Evolutionary conservation across 116 monocot species (phyloP).

Genomic region (Trichopus zeylanicus): DNA sequence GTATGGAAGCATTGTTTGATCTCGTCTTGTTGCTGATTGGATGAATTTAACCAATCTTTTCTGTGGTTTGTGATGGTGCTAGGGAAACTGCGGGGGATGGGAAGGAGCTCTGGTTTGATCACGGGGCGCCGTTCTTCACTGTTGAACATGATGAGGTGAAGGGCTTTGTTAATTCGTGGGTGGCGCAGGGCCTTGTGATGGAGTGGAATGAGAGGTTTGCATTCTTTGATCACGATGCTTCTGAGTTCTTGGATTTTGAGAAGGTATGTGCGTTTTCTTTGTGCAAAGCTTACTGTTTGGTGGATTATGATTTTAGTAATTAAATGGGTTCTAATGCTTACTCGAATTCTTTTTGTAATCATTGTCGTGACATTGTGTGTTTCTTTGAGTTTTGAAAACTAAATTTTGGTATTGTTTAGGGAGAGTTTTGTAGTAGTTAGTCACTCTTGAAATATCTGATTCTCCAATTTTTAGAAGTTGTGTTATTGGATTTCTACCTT

Average conservation of each 20-base stretch:
- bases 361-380: too few relatives aligned
- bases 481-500: too few relatives aligned
- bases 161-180: slow-evolving; percentile 45
- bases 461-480: too few relatives aligned
- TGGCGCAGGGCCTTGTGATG: slow-evolving; percentile 45
- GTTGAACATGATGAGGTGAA: slow-evolving; percentile 31
- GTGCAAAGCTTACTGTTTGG: not conserved
- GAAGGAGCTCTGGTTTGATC: slow-evolving; percentile 58
- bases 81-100: slow-evolving; percentile 58
- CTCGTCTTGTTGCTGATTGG: not conserved
- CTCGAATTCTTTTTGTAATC: too few relatives aligned
- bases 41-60: not conserved
- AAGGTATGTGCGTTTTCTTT: slow-evolving; percentile 21
- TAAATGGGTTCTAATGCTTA: too few relatives aligned
- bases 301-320: too few relatives aligned
- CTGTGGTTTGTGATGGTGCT: not conserved
- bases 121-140: slow-evolving; percentile 62
- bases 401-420: too few relatives aligned
- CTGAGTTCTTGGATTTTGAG: slow-evolving; percentile 34
- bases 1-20: not conserved
- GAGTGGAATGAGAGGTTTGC: slow-evolving; percentile 69
- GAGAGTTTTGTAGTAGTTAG: too few relatives aligned
- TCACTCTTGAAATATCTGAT: too few relatives aligned
- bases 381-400: too few relatives aligned
- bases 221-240: slow-evolving; percentile 31